Evolutionary conservation across 2,329 filamentous ascomycete species (phyloP), one percentile per base, ranked within the genome.

Genomic region (Fusarium burgessii): DNA sequence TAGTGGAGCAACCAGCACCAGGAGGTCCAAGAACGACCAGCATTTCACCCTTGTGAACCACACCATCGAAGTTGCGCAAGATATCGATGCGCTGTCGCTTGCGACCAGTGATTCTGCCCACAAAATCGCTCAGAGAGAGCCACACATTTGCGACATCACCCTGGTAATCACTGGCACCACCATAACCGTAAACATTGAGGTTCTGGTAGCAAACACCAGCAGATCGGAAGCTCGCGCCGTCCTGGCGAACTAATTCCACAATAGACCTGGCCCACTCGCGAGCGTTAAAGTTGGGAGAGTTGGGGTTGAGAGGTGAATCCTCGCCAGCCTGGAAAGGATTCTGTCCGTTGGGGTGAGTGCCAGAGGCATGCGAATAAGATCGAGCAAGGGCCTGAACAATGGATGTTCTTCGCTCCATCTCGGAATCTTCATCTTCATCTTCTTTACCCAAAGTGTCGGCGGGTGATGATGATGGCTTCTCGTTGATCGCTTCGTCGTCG

Each of bases 1-100:
- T 91, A 4, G 94, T 97, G 18, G 92, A 93, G 80, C 94, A 97
- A 58, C 92, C 92, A n/a, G 87, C 86, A 42, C 88, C 88, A 4
- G 92, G 92, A 59, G 91, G 91, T 18, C 92, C 92, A 36, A 94
- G 85, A 5, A 93, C 92, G 18, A 93, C 90, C 32, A 93, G 81
- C 90, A 94, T 92, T 83, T 94, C 92, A 45, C 92, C 92, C 66
- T 87, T 88, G 76, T 88, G 85, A 3, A 93, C 89, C 1, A 93
- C 77, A 29, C 91, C 91, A 70, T 93, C 90, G 61, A 92, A 89
- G 74, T 88, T 82, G 68, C 86, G 88, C 66, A 93, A 80, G 72
- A 93, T 93, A 74, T 93, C 89, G 70, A 92, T 90, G 71, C 88
- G 88, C 50, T 82, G 85, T 72, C 85, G 82, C 42, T 84, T 84